Evolutionary conservation across 2,329 filamentous ascomycete species (phyloP), one percentile per base, ranked within the genome.

Genomic region (Elsinoe ampelina): DNA sequence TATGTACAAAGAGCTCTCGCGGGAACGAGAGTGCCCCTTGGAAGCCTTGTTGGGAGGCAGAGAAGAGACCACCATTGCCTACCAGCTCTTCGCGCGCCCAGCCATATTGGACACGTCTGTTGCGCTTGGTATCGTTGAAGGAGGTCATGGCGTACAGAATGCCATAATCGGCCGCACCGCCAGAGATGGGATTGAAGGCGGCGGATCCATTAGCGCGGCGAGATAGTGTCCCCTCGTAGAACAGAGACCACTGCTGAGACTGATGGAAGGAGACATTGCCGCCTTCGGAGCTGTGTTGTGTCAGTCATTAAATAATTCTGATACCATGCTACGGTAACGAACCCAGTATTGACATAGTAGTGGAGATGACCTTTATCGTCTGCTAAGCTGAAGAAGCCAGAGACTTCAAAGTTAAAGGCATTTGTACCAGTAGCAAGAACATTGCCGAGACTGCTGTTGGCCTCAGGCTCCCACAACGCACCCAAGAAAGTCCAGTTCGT

Each of bases 321-420:
- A 8, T 30, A n/a, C 26, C 5, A 30, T 30, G 7, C 7, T 7
- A 30, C 7, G 2, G 7, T 30, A 13, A 26, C 50, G 3, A 51
- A 58, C 17, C 70, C 70, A 67, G 73, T 73, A 54, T 73, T 69
- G 22, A 69, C 66, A 59, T 72, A 76, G 65, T 73, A 76, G 59
- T 76, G 74, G 6, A 71, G 61, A 26, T 72, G 66, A 6, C 73
- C 73, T 57, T 73, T 70, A 35, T 70, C 67, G 42, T 76, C 74
- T 4, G 67, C 64, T 2, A 76, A 63, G 13, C 71, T 70, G 64
- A 75, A 76, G 66, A 76, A 75, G 58, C 74, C 73, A 0, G 72
- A 74, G 57, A 76, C 73, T 61, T 77, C 74, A 47, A 76, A 76
- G 62, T 77, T 77, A 66, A 70, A 76, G 8, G 67, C 74, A 55